phyloP scores from a whole-genome alignment of 140 eudicot genomes.

The Senecio squalidus region DNA sequence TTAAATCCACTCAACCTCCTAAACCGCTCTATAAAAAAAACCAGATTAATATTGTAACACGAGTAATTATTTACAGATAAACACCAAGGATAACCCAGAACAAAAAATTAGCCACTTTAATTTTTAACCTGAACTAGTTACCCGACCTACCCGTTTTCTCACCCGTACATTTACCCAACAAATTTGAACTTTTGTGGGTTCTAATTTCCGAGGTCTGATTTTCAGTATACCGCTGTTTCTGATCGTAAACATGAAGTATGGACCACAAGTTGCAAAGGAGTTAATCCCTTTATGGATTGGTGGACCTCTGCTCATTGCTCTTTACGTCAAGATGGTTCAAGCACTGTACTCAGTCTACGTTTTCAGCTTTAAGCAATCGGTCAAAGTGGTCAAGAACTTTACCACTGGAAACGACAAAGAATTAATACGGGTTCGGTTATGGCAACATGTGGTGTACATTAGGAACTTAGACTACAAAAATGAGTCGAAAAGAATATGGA shows the following conservation, averaged over 20 bases:
- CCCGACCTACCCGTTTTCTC: background rate
- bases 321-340: conserved; percentile 46
- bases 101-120: no score
- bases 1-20: no score
- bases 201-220: conserved; percentile 6
- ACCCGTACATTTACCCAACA: no score
- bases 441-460: conserved; percentile 34
- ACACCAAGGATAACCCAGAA: no score
- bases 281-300: conserved; percentile 62
- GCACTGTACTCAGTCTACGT: conserved; percentile 40
- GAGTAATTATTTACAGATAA: no score
- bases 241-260: conserved; percentile 45
- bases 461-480: conserved; percentile 38
- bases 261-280: conserved; percentile 59
- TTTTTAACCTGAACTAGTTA: no score
- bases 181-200: no score
- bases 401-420: conserved; percentile 42
- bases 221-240: conserved; percentile 62
- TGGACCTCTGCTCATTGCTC: conserved; percentile 50
- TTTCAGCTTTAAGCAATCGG: conserved; percentile 46
- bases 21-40: no score
- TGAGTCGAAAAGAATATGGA: conserved; percentile 18
- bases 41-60: no score
- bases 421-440: conserved; percentile 16
- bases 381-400: conserved; percentile 30